These are phyloP conservation scores for Takakia lepidozioides DNA, from an alignment of 225 moss, liverwort and hornwort species.

Conservation along the genomic window DNA sequence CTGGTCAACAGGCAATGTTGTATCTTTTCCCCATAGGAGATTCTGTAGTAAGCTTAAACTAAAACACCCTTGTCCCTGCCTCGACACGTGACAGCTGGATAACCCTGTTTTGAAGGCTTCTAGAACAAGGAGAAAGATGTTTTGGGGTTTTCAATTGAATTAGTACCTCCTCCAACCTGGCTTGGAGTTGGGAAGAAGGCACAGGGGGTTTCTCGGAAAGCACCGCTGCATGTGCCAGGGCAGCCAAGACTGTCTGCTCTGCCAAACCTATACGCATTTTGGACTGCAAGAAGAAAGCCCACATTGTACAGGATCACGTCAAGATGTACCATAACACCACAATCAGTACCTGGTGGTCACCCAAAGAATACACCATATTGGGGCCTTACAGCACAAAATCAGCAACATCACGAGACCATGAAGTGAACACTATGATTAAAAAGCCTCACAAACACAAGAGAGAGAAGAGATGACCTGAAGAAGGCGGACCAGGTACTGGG, in stretches of 20 bases:
- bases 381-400: too few species aligned
- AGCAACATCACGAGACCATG: background rate
- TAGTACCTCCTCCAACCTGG: slow-evolving; percentile 79
- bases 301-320: background rate
- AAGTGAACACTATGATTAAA: background rate
- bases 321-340: background rate
- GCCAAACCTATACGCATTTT: slow-evolving; percentile 93
- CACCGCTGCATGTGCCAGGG: slow-evolving; percentile 79
- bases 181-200: slow-evolving; percentile 62
- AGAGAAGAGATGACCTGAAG: slow-evolving; percentile 63
- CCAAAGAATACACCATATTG: background rate
- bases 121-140: too few species aligned
- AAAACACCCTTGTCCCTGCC: too few species aligned
- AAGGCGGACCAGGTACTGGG: slow-evolving; percentile 83
- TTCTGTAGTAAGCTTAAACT: too few species aligned
- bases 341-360: background rate
- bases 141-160: background rate
- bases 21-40: background rate
- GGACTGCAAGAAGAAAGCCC: slow-evolving; percentile 29
- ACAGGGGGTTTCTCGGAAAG: slow-evolving; percentile 76
- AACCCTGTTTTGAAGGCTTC: too few species aligned
- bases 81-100: too few species aligned
- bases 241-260: slow-evolving; percentile 83
- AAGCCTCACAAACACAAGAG: background rate
- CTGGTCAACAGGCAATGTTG: background rate